Conservation (phyloP, 768 basidiomycete species). For the Sutorius australiensis region DNA sequence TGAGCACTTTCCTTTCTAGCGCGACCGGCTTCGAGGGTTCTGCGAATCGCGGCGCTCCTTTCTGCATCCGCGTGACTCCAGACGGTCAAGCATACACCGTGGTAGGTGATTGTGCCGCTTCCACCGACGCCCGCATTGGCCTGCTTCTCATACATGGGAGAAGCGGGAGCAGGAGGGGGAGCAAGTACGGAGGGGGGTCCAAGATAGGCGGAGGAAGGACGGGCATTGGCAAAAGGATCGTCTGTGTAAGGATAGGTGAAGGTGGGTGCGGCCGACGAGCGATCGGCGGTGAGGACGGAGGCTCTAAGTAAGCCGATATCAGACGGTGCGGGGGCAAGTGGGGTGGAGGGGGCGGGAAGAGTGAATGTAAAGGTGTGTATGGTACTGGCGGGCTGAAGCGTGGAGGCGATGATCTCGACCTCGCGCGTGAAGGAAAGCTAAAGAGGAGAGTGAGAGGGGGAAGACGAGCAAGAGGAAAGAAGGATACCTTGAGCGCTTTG, state of each 20-base stretch:
- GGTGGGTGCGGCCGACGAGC: slow-evolving; percentile 60
- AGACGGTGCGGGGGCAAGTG: slow-evolving; percentile 68
- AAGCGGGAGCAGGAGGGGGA: slow-evolving; percentile 28
- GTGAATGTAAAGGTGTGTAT: slow-evolving; percentile 91
- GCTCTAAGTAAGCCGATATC: slow-evolving; percentile 59
- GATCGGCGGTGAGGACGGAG: slow-evolving; percentile 67
- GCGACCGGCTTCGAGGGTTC: slow-evolving; percentile 74
- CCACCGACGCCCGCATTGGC: slow-evolving; percentile 35
- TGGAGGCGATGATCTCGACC: slow-evolving; percentile 93
- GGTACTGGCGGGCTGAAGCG: slow-evolving; percentile 88
- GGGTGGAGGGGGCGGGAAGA: slow-evolving; percentile 71
- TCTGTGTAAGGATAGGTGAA: slow-evolving; percentile 73
- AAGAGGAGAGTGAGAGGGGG: neutral
- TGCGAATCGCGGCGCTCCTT: slow-evolving; percentile 77
- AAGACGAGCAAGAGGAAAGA: neutral
- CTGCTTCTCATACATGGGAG: slow-evolving; percentile 33
- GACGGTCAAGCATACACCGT: slow-evolving; percentile 90
- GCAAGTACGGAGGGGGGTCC: slow-evolving; percentile 67
- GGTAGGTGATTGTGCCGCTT: slow-evolving; percentile 55
- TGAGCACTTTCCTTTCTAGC: slow-evolving; percentile 79
- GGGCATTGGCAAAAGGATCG: slow-evolving; percentile 63
- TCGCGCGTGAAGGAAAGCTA: slow-evolving; percentile 90
- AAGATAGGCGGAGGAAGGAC: slow-evolving; percentile 76
- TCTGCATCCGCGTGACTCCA: slow-evolving; percentile 95
- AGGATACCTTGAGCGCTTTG: slow-evolving; percentile 78